Base-by-base conservation (phyloP, 2,329 filamentous ascomycete species). In the Cadophora sp. region DNA sequence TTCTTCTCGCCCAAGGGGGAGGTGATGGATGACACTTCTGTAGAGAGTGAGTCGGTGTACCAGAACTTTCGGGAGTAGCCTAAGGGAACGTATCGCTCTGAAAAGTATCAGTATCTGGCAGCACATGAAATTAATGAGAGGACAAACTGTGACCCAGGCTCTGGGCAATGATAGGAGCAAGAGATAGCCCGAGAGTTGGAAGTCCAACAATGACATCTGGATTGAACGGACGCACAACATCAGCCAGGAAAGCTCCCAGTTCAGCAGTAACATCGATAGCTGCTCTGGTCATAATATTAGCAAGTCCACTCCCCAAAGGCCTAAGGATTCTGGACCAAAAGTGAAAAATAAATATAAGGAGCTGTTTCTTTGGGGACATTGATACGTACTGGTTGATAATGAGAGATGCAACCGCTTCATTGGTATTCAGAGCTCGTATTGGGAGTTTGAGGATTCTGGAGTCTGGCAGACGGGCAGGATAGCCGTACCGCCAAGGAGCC, bases 1-100 rank as follows among this genome's bases (percentile, higher is more conserved):
- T 59, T 70, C 59, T 76, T 76, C 7, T 60, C 11, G 2, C 67
- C 69, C 16, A 30, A 33, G 1, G 73, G 73, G 9, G 73, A 75
- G 3, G 75, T 76, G 62, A 76, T 73, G 13, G 73, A 75, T 2
- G 70, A 72, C 2, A 75, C 66, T 18, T 62, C 53, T 0, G 73
- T 70, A 2, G 73, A 74, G 13, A 76, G 71, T 0, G 41, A 51
- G 7, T 73, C 70, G 1, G 59, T 43, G 51, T 76, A 76, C 75
- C 75, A 76, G 68, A 76, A 76, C 59, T 76, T 76, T 3, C 66
- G 67, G 2, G 75, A 76, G 50, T 74, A 75, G 1, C 74, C 74
- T n/a, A 76, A 64, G 1, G 75, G 71, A 1, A 76, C 53, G 43
- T 74, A 75, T 50, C 73, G 64, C 62, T 69, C 73, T 75, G 36